phyloP scores from a whole-genome alignment of 257 asterid genomes.

The Hygrophila difformis region DNA sequence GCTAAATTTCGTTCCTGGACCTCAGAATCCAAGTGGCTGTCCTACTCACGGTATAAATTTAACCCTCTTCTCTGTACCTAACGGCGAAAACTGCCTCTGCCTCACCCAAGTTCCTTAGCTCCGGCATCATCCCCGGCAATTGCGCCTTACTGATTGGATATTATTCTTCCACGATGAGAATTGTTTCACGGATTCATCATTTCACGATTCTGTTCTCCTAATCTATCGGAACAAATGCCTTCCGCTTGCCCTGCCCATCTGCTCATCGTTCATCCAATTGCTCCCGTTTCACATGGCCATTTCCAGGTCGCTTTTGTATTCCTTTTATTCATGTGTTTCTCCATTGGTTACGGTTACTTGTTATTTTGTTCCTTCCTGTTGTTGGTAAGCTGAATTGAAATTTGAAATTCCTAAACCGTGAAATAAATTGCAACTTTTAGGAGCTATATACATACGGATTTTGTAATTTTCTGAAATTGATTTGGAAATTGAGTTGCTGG shows the following conservation, averaged over 20 bases:
- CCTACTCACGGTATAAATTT: too few species aligned
- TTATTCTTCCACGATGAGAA: slow-evolving; percentile 9
- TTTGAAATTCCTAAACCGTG: not conserved
- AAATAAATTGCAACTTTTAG: too few species aligned
- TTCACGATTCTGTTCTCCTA: slow-evolving; percentile 1
- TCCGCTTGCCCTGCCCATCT: slow-evolving; percentile 10
- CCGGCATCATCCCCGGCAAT: slow-evolving; percentile 15
- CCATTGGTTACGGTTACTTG: not conserved
- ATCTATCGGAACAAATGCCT: slow-evolving; percentile 30
- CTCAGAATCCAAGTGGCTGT: too few species aligned
- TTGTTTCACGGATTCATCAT: not conserved
- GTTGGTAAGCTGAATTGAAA: not conserved
- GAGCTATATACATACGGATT: too few species aligned
- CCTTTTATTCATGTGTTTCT: not conserved
- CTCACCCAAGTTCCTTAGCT: slow-evolving; percentile 6
- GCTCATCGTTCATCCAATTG: slow-evolving; percentile 16
- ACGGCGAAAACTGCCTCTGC: slow-evolving; percentile 2
- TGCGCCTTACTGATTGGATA: slow-evolving; percentile 4
- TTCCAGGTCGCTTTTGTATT: slow-evolving; percentile 26
- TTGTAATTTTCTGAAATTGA: not conserved
- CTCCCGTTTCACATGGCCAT: slow-evolving; percentile 50
- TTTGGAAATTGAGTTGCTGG: not conserved
- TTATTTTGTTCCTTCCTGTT: not conserved
- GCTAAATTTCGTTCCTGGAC: too few species aligned
- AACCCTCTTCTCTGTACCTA: slow-evolving; percentile 6